phyloP scores from a whole-genome alignment of 1,139 yeast species.

The Yamadazyma siamensis region DNA sequence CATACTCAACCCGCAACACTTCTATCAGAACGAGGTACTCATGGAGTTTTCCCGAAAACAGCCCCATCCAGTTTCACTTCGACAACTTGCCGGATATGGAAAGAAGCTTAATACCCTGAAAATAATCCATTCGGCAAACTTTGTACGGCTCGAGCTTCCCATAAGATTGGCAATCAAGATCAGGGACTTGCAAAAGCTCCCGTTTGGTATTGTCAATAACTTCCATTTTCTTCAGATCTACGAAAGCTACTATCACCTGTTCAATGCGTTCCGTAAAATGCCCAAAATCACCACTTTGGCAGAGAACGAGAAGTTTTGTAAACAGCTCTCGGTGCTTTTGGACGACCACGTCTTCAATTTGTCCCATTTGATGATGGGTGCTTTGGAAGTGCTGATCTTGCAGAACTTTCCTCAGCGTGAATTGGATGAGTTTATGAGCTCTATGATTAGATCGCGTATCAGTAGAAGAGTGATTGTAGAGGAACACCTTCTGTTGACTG shows the following conservation, averaged over 20 bases:
- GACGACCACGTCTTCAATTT: constrained; percentile 77
- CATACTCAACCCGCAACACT: constrained; percentile 64
- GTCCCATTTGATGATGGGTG: constrained; percentile 91
- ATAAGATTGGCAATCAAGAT: constrained; percentile 79
- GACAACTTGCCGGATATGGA: constrained; percentile 89
- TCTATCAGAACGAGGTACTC: constrained; percentile 78
- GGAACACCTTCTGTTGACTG: constrained; percentile 79
- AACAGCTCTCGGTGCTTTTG: constrained; percentile 56
- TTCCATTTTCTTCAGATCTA: constrained; percentile 83
- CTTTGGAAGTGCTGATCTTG: constrained; percentile 72
- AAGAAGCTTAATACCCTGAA: constrained; percentile 75
- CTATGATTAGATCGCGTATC: constrained; percentile 78
- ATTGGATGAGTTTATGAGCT: constrained; percentile 70
- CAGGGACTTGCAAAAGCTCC: constrained; percentile 73
- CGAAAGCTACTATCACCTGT: constrained; percentile 83
- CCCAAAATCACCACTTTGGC: constrained; percentile 63
- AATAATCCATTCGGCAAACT: constrained; percentile 77
- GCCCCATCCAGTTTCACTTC: constrained; percentile 86
- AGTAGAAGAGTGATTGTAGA: constrained; percentile 88
- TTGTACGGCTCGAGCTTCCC: constrained; percentile 82
- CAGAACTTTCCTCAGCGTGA: constrained; percentile 58
- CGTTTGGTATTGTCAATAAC: constrained; percentile 81
- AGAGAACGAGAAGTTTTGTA: constrained; percentile 73
- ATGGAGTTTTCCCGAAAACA: constrained; percentile 58
- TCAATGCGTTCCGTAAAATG: constrained; percentile 76